phyloP scores from a whole-genome alignment of 2,329 filamentous ascomycete species.

The Penicillium sp. region DNA sequence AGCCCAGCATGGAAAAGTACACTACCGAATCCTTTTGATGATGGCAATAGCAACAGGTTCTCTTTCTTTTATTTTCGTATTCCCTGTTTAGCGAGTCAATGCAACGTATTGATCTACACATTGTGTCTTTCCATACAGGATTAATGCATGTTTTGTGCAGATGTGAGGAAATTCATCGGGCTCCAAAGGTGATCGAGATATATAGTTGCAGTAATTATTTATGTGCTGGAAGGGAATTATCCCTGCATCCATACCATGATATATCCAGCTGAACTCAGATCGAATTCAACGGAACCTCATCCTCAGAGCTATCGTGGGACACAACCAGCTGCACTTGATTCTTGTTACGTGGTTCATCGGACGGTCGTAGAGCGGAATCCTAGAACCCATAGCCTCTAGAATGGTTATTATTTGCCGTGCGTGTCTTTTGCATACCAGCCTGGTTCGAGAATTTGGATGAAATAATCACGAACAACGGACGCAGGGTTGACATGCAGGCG shows the following conservation, averaged over 20 bases:
- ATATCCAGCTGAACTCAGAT: constrained; percentile 10
- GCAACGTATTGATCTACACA: too few species aligned
- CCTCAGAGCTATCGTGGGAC: constrained; percentile 4
- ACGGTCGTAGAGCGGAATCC: neutral
- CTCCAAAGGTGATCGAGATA: neutral
- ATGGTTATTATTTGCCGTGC: neutral
- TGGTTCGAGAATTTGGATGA: constrained; percentile 2
- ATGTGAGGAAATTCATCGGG: neutral
- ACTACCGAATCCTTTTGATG: too few species aligned
- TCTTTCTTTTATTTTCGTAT: too few species aligned
- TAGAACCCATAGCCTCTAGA: neutral
- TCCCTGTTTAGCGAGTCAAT: too few species aligned
- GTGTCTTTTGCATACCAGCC: neutral
- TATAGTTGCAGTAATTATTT: neutral
- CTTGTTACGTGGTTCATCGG: constrained; percentile 4
- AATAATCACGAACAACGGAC: constrained; percentile 11
- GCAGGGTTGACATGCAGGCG: constrained; percentile 18
- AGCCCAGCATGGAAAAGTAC: too few species aligned
- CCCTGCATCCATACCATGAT: constrained; percentile 10
- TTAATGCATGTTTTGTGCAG: neutral
- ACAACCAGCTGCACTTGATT: constrained; percentile 1
- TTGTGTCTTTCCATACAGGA: neutral
- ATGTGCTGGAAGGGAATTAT: neutral
- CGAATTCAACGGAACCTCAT: constrained; percentile 12
- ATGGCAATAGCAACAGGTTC: too few species aligned